Evolutionary conservation across 805 yeast species (phyloP).

Genomic region (Wickerhamomyces sydowiorum): DNA sequence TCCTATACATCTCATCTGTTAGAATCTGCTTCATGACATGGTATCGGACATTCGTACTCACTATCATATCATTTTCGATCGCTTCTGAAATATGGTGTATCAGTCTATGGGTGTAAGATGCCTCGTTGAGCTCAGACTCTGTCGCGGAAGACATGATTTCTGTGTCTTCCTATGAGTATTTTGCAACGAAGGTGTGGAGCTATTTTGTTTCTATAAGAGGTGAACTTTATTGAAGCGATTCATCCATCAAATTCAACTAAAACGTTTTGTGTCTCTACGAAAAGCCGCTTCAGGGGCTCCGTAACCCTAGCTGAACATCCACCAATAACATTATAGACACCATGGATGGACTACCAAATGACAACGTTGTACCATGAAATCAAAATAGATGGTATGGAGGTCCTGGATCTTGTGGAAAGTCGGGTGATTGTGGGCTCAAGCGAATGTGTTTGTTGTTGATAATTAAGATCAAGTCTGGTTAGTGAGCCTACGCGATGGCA

Average conservation of each 20-base stretch:
- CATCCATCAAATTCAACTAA: neutral
- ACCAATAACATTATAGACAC: too few species aligned
- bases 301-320: too few species aligned
- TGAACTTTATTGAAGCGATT: too few species aligned
- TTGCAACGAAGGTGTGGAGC: too few species aligned
- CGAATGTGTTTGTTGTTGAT: neutral
- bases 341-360: too few species aligned
- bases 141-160: neutral
- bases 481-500: neutral
- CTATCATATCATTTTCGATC: slow-evolving; percentile 8
- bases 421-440: neutral
- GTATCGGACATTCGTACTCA: neutral
- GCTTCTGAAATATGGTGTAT: slow-evolving; percentile 4
- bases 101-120: slow-evolving; percentile 2
- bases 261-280: neutral
- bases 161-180: neutral
- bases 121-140: neutral
- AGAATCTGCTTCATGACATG: neutral
- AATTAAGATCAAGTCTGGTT: neutral
- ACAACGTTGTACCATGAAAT: too few species aligned
- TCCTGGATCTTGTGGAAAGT: too few species aligned
- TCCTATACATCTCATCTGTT: slow-evolving; percentile 23
- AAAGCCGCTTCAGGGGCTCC: neutral
- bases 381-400: neutral
- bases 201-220: too few species aligned